A percentile compares a stretch with the other conserved stretches of the same genome.
phyloP scores from a whole-genome alignment of 495 filamentous ascomycete genomes.

The Annulohypoxylon nitens region DNA sequence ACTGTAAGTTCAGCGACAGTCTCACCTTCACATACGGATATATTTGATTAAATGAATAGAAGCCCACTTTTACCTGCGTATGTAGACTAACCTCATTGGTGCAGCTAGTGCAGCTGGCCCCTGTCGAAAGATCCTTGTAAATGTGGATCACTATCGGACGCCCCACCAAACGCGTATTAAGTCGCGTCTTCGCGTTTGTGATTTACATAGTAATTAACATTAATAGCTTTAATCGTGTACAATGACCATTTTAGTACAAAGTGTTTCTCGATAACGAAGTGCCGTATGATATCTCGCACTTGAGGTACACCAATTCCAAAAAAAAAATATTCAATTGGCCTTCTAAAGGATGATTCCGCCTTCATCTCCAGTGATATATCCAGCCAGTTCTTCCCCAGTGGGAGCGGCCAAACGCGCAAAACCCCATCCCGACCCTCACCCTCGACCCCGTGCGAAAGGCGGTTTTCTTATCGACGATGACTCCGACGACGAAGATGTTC shows the following conservation, averaged over 20 bases:
- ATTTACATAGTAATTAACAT: conserved; percentile 30
- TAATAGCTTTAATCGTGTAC: neutral
- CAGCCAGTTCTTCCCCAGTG: conserved; percentile 64
- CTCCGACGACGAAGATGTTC: conserved; percentile 46
- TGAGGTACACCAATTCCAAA: conserved; percentile 1
- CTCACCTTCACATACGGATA: no score
- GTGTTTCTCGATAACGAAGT: conserved; percentile 4
- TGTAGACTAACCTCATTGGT: no score
- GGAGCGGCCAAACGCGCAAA: conserved; percentile 63
- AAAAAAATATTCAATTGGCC: conserved; percentile 22
- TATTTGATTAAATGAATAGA: no score
- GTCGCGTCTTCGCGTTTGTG: conserved; percentile 37
- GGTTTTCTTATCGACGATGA: conserved; percentile 62
- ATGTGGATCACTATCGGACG: neutral
- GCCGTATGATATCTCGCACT: conserved; percentile 11
- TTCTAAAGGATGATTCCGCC: conserved; percentile 70
- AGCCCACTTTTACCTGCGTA: no score
- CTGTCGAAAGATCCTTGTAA: neutral
- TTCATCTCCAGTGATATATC: conserved; percentile 72
- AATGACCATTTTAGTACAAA: conserved; percentile 13
- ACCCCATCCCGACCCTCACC: conserved; percentile 53
- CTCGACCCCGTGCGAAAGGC: conserved; percentile 53
- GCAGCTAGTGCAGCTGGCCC: neutral
- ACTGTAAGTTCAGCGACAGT: no score
- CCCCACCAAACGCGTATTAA: conserved; percentile 36